Evolutionary conservation across 441 rosid genomes (phyloP).

Genomic region (Melastoma candidum): DNA sequence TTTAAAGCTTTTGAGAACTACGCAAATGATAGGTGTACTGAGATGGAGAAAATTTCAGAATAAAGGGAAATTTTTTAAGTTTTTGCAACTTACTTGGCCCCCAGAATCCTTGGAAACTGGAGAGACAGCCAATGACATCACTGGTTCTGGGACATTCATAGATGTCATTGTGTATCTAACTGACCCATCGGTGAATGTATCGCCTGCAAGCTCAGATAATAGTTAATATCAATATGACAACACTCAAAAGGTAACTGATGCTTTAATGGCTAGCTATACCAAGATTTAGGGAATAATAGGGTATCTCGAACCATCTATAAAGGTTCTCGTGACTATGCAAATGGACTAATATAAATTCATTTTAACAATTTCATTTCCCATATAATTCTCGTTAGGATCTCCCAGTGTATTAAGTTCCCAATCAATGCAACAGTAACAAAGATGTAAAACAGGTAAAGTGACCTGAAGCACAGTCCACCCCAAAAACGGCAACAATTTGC

Average conservation of each 20-base stretch:
- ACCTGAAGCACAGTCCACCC: conserved; percentile 99
- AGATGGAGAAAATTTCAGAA: conserved; percentile 3
- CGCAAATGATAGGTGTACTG: conserved; percentile 7
- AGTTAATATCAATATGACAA: no score
- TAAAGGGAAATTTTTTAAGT: conserved; percentile 2
- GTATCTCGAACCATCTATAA: no score
- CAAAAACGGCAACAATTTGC: conserved; percentile 97
- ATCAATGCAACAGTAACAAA: background rate
- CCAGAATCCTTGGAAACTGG: conserved; percentile 96
- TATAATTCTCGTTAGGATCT: no score
- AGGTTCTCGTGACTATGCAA: no score
- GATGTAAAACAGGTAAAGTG: background rate
- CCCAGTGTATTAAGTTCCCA: no score
- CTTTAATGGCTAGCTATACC: no score
- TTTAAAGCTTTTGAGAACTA: conserved; percentile 97
- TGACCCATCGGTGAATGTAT: conserved; percentile 93
- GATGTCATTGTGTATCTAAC: conserved; percentile 97
- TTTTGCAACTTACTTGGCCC: conserved; percentile 63
- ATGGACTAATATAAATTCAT: no score
- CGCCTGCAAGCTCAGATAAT: conserved; percentile 35
- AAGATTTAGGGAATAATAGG: no score
- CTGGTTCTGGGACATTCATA: conserved; percentile 98
- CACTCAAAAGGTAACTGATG: no score
- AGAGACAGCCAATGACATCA: conserved; percentile 94
- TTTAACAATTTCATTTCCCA: no score